Evolutionary conservation across 2,329 filamentous ascomycete genomes (phyloP).

Genomic region (Emergomyces orientalis): DNA sequence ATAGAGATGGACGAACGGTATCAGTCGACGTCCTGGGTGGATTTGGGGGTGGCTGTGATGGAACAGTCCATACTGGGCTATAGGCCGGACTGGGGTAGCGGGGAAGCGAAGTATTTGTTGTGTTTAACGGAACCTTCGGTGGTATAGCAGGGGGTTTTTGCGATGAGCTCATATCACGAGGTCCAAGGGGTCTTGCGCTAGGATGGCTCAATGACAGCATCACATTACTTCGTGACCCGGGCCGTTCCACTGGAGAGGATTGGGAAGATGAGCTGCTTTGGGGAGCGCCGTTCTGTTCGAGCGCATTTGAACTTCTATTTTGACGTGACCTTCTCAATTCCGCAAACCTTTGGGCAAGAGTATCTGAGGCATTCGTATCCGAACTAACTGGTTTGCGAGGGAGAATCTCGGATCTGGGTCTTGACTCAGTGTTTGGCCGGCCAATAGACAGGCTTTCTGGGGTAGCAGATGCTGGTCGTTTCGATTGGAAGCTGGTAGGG

Average conservation of each 20-base stretch:
- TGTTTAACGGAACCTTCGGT: constrained; percentile 33
- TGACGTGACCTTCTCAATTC: constrained; percentile 25
- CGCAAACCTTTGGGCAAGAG: constrained; percentile 36
- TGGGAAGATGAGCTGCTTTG: neutral
- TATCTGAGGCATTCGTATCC: constrained; percentile 22
- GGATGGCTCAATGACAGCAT: constrained; percentile 14
- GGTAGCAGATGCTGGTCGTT: neutral
- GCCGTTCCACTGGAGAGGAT: constrained; percentile 1
- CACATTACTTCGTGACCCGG: constrained; percentile 5
- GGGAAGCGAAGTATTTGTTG: constrained; percentile 33
- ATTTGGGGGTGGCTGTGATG: constrained; percentile 30
- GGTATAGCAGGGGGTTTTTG: constrained; percentile 30
- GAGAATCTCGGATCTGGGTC: constrained; percentile 19
- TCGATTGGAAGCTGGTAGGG: constrained; percentile 30
- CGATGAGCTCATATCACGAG: constrained; percentile 35
- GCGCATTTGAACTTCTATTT: constrained; percentile 10
- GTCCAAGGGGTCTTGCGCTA: constrained; percentile 30
- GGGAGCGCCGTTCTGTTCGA: constrained; percentile 12
- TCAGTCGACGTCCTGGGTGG: constrained; percentile 35
- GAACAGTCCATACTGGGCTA: constrained; percentile 36
- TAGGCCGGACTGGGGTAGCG: constrained; percentile 42
- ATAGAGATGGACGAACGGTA: constrained; percentile 27
- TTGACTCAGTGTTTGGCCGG: constrained; percentile 15
- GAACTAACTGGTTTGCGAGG: constrained; percentile 14
- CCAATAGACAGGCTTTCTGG: neutral